phyloP scores from a whole-genome alignment of 148 eudicot genomes.

The Amaranthus hypochondriacus region DNA sequence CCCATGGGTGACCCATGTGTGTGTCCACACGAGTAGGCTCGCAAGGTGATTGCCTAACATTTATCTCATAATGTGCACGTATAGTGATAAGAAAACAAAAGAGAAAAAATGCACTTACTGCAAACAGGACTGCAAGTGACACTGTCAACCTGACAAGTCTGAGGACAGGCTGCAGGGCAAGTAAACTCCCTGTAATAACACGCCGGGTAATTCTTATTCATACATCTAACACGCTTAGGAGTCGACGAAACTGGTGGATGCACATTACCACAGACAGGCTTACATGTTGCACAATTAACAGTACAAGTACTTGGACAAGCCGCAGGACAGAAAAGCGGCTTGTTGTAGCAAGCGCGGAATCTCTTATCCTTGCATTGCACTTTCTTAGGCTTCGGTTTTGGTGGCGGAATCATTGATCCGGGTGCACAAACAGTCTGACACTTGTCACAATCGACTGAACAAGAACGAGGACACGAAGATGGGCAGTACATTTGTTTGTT shows the following conservation, averaged over 20 bases:
- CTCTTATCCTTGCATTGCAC: constrained; percentile 28
- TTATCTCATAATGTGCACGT: no score
- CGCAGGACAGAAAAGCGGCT: constrained; percentile 23
- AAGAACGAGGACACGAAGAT: constrained; percentile 12
- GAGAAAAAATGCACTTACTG: constrained; percentile 26
- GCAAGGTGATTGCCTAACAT: no score
- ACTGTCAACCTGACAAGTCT: constrained; percentile 47
- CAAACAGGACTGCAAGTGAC: constrained; percentile 52
- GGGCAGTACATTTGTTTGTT: constrained; percentile 15
- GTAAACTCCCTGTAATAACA: constrained; percentile 33
- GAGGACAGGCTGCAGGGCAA: constrained; percentile 42
- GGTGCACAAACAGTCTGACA: constrained; percentile 21
- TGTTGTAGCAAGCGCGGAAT: constrained; percentile 13
- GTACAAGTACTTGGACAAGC: constrained; percentile 31
- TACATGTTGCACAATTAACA: constrained; percentile 26
- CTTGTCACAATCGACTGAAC: constrained; percentile 24
- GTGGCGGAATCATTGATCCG: constrained; percentile 1
- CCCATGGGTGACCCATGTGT: no score
- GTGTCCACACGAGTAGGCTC: no score
- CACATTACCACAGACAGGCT: constrained; percentile 19
- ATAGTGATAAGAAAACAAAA: neutral
- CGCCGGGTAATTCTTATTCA: constrained; percentile 22
- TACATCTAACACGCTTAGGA: constrained; percentile 41
- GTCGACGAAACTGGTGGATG: constrained; percentile 15
- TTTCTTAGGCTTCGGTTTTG: constrained; percentile 21